Base-by-base conservation (phyloP, 1,284 basidiomycete species). In the Melampsora larici-populina region DNA sequence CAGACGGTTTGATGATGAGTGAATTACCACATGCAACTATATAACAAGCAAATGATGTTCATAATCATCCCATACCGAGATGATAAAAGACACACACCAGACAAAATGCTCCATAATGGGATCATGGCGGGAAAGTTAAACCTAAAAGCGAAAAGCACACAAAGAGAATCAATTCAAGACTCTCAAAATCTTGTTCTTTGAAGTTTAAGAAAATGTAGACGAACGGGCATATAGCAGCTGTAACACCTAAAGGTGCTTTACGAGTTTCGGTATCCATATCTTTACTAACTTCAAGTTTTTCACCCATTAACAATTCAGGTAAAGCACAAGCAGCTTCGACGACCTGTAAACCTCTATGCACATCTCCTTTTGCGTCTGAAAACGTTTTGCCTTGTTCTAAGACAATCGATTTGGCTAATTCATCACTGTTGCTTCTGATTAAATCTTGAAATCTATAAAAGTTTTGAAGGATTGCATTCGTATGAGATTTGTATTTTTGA, bases 201-300 rank as follows among this genome's bases (percentile, higher is more conserved):
- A 33, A 51, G 31, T 18, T 11, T 6, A 62, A 29, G n/a, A 21
- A 29, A 60, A 26, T n/a, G 3, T 94, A 95, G 84, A 95, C 95
- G 87, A 94, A 96, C 11, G 94, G 94, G 36, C 85, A 86, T 79
- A 87, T 86, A 70, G 86, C 85, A 46, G 86, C 86, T 26, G 92
- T 90, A 63, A 97, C 89, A 80, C 94, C 92, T 70, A 84, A 81
- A 21, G 86, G 84, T 31, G 84, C 80, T 63, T 82, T 81, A 64
- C 93, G 88, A 29, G 90, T 90, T 79, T 92, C 90, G 11, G 96
- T 98, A 84, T 98, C 96, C 96, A 98, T 99, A 83, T 97, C 94
- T 85, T 90, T 94, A 85, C 92, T 92, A 9, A 96, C 92, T 87
- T 98, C 96, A 73, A 97, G 86, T 82, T 94, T 93, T 80, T 97